Evolutionary conservation across 2,329 filamentous ascomycete species (phyloP).

Genomic region (Tolypocladium album): DNA sequence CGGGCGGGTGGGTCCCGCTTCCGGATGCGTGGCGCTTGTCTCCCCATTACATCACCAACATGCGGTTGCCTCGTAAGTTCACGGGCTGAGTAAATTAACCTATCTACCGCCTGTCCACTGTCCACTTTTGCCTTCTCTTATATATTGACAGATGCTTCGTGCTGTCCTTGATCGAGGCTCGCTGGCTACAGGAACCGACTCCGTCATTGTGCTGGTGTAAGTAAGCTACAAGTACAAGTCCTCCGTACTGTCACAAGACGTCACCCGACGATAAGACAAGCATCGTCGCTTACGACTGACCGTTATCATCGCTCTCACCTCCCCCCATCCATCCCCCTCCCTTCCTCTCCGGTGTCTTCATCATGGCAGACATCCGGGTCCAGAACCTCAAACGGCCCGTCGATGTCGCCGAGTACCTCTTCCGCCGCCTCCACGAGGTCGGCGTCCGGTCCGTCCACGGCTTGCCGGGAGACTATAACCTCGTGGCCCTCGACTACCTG

Average conservation of each 20-base stretch:
- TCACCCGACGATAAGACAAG: neutral
- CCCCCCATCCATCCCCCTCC: neutral
- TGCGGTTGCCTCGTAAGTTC: neutral
- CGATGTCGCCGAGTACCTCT: constrained; percentile 59
- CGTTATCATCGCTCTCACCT: neutral
- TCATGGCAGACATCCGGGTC: constrained; percentile 27
- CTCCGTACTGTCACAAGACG: neutral
- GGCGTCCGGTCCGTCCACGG: constrained; percentile 57
- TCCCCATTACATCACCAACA: constrained; percentile 6
- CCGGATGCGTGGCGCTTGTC: neutral
- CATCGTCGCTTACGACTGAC: neutral
- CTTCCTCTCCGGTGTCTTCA: neutral
- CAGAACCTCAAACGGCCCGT: constrained; percentile 35
- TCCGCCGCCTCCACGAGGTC: constrained; percentile 51
- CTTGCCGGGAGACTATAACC: constrained; percentile 65
- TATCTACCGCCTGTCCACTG: neutral
- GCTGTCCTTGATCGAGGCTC: neutral
- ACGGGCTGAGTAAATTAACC: neutral
- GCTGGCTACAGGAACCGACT: neutral
- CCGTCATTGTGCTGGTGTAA: neutral
- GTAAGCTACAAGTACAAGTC: neutral
- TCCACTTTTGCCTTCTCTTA: no score
- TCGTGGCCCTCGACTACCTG: constrained; percentile 57
- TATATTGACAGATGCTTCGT: neutral
- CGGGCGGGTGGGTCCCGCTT: neutral